A percentile compares a stretch with the other conserved stretches of the same genome.
These are phyloP conservation scores for Thermochaetoides thermophila DNA, from an alignment of 495 filamentous ascomycete genomes.

Conservation along the genomic window DNA sequence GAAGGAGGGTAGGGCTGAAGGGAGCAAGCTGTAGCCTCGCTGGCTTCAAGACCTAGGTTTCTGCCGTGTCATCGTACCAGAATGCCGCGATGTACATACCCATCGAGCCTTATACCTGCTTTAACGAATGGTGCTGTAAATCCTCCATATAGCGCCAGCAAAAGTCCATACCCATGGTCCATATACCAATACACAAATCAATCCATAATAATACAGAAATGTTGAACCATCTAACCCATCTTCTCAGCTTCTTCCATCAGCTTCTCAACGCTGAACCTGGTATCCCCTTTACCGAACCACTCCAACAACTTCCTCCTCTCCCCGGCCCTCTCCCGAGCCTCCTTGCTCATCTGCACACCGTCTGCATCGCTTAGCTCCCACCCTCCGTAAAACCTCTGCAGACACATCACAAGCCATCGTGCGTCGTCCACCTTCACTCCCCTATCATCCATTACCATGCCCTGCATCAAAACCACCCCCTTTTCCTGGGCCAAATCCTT, in stretches of 20 bases:
- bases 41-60: no score
- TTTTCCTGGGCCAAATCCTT: constrained; percentile 57
- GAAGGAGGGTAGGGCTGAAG: constrained; percentile 19
- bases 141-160: neutral
- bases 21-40: constrained; percentile 25
- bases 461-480: constrained; percentile 71
- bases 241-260: constrained; percentile 78
- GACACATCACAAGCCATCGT: constrained; percentile 76
- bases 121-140: no score
- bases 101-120: no score
- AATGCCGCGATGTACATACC: no score
- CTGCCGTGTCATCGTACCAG: no score
- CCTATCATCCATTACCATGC: constrained; percentile 56
- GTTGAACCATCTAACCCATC: constrained; percentile 39
- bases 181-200: constrained; percentile 1
- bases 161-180: neutral
- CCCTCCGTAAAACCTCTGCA: constrained; percentile 79
- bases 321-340: constrained; percentile 21
- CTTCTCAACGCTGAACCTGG: constrained; percentile 65
- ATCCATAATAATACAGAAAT: neutral
- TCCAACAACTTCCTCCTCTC: constrained; percentile 54
- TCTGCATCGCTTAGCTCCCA: constrained; percentile 27
- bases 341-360: constrained; percentile 29
- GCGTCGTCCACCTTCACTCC: constrained; percentile 70
- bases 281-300: constrained; percentile 66